Percentiles rank a stretch among this genome's conserved stretches.
These are phyloP conservation scores for Syncephalastrum sp. DNA, from an alignment of 371 early-diverging fungal genomes.

Conservation along the genomic window DNA sequence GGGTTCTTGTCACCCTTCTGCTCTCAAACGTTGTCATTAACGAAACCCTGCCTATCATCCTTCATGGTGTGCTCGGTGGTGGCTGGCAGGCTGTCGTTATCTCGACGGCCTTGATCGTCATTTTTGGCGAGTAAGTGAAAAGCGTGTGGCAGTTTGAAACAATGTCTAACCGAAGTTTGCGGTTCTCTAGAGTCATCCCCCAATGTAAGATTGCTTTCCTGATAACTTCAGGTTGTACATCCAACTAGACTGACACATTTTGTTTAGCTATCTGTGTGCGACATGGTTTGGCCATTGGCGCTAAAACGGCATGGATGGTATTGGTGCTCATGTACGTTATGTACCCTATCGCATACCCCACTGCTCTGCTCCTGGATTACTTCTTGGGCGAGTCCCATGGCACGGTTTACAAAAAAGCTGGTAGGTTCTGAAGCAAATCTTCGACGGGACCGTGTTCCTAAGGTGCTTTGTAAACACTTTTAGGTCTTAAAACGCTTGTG, in stretches of 20 bases:
- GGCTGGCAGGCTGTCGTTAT: slow-evolving; percentile 84
- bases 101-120: slow-evolving; percentile 84
- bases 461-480: neutral
- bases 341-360: slow-evolving; percentile 80
- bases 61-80: slow-evolving; percentile 75
- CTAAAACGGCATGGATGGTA: slow-evolving; percentile 58
- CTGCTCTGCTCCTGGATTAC: slow-evolving; percentile 72
- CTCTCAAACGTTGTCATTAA: slow-evolving; percentile 91
- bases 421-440: slow-evolving; percentile 22
- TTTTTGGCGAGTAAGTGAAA: slow-evolving; percentile 88
- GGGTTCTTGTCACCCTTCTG: slow-evolving; percentile 87
- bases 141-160: neutral
- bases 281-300: slow-evolving; percentile 81
- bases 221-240: slow-evolving; percentile 52
- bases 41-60: slow-evolving; percentile 91
- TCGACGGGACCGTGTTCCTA: neutral
- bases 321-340: slow-evolving; percentile 68
- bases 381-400: slow-evolving; percentile 82
- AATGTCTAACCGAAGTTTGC: slow-evolving; percentile 1
- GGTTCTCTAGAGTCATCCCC: slow-evolving; percentile 55
- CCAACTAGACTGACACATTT: neutral
- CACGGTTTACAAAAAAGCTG: slow-evolving; percentile 76
- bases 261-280: slow-evolving; percentile 55
- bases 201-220: slow-evolving; percentile 41
- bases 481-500: slow-evolving; percentile 90